Evolutionary conservation across 2,329 filamentous ascomycete species (phyloP).

Genomic region (Talaromyces pinophilus): DNA sequence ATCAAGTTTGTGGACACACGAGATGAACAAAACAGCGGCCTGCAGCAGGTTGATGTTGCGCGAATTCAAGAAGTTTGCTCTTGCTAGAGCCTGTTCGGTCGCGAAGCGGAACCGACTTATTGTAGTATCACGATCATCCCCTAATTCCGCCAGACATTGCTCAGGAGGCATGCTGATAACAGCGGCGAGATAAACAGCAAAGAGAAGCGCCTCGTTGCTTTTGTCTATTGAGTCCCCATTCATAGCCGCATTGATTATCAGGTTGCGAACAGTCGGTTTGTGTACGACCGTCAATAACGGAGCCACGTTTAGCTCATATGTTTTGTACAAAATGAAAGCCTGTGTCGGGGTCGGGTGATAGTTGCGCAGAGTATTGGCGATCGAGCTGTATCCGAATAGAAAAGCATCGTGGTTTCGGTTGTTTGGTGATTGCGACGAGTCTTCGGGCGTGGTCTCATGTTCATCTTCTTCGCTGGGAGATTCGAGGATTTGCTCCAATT

Average conservation of each 20-base stretch:
- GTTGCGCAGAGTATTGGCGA: constrained; percentile 56
- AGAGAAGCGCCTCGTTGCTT: constrained; percentile 58
- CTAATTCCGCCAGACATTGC: constrained; percentile 49
- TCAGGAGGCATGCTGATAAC: constrained; percentile 47
- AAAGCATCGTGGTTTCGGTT: constrained; percentile 61
- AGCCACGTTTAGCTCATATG: constrained; percentile 63
- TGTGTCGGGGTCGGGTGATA: constrained; percentile 58
- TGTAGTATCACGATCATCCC: constrained; percentile 53
- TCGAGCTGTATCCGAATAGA: constrained; percentile 61
- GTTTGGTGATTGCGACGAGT: constrained; percentile 34
- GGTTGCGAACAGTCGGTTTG: constrained; percentile 54
- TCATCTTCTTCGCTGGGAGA: constrained; percentile 57
- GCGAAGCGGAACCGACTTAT: constrained; percentile 62
- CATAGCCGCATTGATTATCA: constrained; percentile 53
- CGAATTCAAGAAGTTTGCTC: constrained; percentile 63
- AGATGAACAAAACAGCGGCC: constrained; percentile 63
- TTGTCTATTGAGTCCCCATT: constrained; percentile 55
- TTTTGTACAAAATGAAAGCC: constrained; percentile 57
- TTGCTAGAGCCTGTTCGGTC: constrained; percentile 63
- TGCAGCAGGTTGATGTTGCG: constrained; percentile 64
- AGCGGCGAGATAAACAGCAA: constrained; percentile 63
- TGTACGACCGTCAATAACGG: constrained; percentile 63
- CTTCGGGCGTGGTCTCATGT: constrained; percentile 50
- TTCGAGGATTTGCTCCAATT: constrained; percentile 62
- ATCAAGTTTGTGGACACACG: constrained; percentile 48